Percentiles rank a stretch among this genome's conserved stretches.
Conservation (phyloP, 176 grass and related monocot species). For the Zea mays region DNA sequence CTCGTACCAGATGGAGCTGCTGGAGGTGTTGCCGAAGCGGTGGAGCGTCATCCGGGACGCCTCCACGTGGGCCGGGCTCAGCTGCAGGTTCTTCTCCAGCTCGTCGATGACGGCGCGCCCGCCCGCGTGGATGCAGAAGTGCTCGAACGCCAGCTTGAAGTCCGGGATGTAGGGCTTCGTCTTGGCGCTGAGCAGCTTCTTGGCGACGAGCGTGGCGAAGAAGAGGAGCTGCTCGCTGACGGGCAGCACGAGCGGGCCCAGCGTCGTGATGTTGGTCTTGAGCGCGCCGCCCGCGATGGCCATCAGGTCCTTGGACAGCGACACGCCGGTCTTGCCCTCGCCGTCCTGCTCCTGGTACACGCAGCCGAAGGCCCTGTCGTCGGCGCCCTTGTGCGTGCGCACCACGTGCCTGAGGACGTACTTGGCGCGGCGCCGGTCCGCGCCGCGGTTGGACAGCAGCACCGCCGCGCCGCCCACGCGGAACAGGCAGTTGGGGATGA, state of each 20-base stretch:
- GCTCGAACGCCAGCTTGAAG: constrained; percentile 93
- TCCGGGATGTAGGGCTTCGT: constrained; percentile 80
- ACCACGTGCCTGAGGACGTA: constrained; percentile 73
- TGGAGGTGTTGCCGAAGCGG: constrained; percentile 86
- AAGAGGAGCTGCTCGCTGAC: constrained; percentile 89
- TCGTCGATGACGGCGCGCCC: constrained; percentile 91
- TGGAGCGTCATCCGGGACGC: constrained; percentile 90
- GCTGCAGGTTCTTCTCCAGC: constrained; percentile 12
- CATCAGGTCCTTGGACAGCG: constrained; percentile 86
- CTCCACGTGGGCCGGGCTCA: constrained; percentile 61
- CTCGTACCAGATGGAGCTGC: constrained; percentile 96
- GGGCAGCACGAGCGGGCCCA: constrained; percentile 80
- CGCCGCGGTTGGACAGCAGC: constrained; percentile 69
- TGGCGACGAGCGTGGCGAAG: constrained; percentile 66
- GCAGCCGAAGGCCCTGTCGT: constrained; percentile 79
- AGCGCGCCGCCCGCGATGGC: constrained; percentile 79
- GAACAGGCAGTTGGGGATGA: constrained; percentile 84
- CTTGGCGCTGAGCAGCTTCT: constrained; percentile 80
- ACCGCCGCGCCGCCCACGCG: constrained; percentile 72
- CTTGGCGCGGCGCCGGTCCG: constrained; percentile 64
- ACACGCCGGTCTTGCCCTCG: constrained; percentile 73
- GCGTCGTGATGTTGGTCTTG: constrained; percentile 95
- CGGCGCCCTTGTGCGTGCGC: constrained; percentile 76
- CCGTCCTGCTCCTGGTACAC: constrained; percentile 89
- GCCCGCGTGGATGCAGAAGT: constrained; percentile 95